phyloP scores from a whole-genome alignment of 352 stramenopile genomes.

The Saprolegnia diclina region DNA sequence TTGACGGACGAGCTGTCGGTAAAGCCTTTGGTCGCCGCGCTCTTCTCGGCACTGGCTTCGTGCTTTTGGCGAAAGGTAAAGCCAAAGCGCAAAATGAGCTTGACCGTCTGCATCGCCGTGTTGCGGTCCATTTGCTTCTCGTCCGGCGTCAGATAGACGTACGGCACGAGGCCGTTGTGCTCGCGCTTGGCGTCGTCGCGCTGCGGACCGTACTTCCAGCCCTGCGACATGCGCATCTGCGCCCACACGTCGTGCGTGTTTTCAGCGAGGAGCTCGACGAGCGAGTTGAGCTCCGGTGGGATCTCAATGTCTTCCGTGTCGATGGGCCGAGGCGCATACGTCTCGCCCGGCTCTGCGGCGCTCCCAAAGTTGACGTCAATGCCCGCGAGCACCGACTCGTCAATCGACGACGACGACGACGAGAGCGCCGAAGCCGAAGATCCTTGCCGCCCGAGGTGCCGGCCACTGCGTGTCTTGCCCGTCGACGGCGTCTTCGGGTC shows the following conservation, averaged over 20 bases:
- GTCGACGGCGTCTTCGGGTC: conserved; percentile 39
- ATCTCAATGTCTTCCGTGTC: conserved; percentile 58
- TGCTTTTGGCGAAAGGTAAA: conserved; percentile 65
- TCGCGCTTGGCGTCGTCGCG: conserved; percentile 60
- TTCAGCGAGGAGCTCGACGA: conserved; percentile 69
- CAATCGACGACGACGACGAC: not conserved
- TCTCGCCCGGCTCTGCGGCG: conserved; percentile 42
- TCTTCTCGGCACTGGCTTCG: conserved; percentile 33
- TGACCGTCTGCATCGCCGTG: conserved; percentile 76
- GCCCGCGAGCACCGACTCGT: conserved; percentile 30
- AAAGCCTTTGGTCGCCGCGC: conserved; percentile 40
- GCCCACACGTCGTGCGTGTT: conserved; percentile 82
- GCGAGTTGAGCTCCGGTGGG: conserved; percentile 46
- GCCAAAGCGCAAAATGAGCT: conserved; percentile 65
- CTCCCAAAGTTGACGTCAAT: conserved; percentile 59
- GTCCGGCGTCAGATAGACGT: conserved; percentile 70
- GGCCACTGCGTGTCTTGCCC: not conserved
- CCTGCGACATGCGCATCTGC: conserved; percentile 72
- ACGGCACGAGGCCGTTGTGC: conserved; percentile 70
- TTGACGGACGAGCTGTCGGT: conserved; percentile 5
- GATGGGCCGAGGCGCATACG: conserved; percentile 59
- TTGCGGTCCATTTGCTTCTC: conserved; percentile 83
- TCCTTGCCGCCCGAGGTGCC: not conserved
- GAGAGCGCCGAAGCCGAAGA: not conserved
- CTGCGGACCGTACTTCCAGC: conserved; percentile 65